Percentiles rank a stretch among this genome's conserved stretches.
phyloP scores from a whole-genome alignment of 2,329 filamentous ascomycete species.

The Hypoxylon sp. region DNA sequence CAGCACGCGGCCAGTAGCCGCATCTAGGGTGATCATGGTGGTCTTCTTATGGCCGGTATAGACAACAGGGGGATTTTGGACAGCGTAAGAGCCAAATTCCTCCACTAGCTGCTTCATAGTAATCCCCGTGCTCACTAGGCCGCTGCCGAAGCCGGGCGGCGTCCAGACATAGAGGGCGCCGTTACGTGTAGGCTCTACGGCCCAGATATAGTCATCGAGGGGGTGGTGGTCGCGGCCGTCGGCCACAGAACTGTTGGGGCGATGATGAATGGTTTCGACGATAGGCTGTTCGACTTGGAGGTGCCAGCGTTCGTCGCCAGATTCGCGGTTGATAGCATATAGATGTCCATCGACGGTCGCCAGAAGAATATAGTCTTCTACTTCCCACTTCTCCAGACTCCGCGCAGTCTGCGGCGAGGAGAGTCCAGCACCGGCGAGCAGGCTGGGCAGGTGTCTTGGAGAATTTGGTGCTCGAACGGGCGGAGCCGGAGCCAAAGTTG shows the following conservation, averaged over 20 bases:
- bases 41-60: conserved; percentile 95
- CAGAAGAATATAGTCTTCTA: conserved; percentile 99
- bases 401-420: conserved; percentile 93
- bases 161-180: conserved; percentile 90
- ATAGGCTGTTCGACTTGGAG: conserved; percentile 87
- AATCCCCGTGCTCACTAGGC: conserved; percentile 76
- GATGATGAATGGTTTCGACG: conserved; percentile 89
- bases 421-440: conserved; percentile 70
- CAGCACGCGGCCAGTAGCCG: conserved; percentile 83
- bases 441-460: conserved; percentile 75
- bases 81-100: conserved; percentile 81
- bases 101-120: conserved; percentile 92
- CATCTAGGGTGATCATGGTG: conserved; percentile 89
- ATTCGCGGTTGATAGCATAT: conserved; percentile 90
- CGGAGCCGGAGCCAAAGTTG: conserved; percentile 96
- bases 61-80: conserved; percentile 81
- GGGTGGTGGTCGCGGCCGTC: conserved; percentile 64
- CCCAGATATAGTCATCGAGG: conserved; percentile 92
- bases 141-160: conserved; percentile 71
- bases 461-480: conserved; percentile 93
- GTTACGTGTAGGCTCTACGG: conserved; percentile 91
- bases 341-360: conserved; percentile 99
- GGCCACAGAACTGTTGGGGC: conserved; percentile 74
- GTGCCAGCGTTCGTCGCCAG: conserved; percentile 87
- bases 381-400: conserved; percentile 99